These are phyloP conservation scores for Phytopythium litorale DNA, from an alignment of 352 stramenopile species.

Conservation along the genomic window DNA sequence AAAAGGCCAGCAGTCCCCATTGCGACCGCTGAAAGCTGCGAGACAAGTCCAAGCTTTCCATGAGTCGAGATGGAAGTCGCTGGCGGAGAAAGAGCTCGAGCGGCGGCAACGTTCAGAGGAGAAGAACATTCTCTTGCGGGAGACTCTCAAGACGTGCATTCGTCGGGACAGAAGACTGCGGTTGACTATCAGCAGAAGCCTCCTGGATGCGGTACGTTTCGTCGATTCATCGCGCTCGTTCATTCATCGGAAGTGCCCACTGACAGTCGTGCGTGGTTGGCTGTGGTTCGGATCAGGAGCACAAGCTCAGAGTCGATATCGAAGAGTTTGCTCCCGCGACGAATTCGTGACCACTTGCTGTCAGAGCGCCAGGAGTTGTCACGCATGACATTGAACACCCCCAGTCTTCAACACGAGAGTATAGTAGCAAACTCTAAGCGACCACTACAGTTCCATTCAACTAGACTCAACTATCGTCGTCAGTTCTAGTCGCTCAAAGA, in stretches of 20 bases:
- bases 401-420: too few relatives aligned
- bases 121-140: neutral
- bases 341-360: neutral
- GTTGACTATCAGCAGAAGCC: neutral
- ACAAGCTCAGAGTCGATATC: neutral
- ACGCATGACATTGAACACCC: too few relatives aligned
- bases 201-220: neutral
- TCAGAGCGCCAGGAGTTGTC: too few relatives aligned
- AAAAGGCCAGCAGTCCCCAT: neutral
- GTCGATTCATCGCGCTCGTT: neutral
- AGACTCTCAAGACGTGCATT: neutral
- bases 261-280: too few relatives aligned
- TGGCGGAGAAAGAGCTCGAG: neutral
- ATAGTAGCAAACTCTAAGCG: too few relatives aligned
- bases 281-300: neutral
- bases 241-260: too few relatives aligned
- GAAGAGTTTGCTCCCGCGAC: neutral
- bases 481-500: neutral
- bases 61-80: neutral
- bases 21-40: too few relatives aligned
- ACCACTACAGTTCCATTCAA: too few relatives aligned
- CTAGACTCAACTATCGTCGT: too few relatives aligned
- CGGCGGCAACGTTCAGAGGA: neutral
- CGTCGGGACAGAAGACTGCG: neutral
- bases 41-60: neutral